Percentiles rank a stretch among this genome's conserved stretches.
Evolutionary conservation across 495 filamentous ascomycete genomes (phyloP).

Genomic region (Neurospora tetraspora): DNA sequence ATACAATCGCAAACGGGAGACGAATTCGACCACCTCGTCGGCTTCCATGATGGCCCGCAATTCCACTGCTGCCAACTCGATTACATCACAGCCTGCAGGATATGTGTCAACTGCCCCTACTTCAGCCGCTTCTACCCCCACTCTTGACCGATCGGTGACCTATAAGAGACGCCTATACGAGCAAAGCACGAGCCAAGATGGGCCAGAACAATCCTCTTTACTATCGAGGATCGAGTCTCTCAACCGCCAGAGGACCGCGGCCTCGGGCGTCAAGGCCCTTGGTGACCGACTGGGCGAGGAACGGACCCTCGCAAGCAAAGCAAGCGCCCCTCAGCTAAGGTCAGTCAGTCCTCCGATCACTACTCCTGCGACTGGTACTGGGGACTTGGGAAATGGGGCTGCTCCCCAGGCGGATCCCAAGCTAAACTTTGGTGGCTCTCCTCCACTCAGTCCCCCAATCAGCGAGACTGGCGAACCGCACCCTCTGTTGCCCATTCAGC

Average conservation of each 20-base stretch:
- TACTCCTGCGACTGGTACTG: slow-evolving; percentile 16
- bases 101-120: slow-evolving; percentile 29
- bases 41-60: slow-evolving; percentile 55
- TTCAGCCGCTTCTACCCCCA: slow-evolving; percentile 22
- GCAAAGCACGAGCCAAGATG: slow-evolving; percentile 66
- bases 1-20: slow-evolving; percentile 70
- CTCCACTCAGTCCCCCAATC: slow-evolving; percentile 63
- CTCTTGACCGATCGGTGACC: slow-evolving; percentile 41
- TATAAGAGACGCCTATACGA: slow-evolving; percentile 78
- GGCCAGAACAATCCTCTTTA: slow-evolving; percentile 67
- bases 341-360: slow-evolving; percentile 29
- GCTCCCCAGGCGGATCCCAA: slow-evolving; percentile 27
- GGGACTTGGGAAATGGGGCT: slow-evolving; percentile 20
- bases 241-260: slow-evolving; percentile 39
- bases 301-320: slow-evolving; percentile 28
- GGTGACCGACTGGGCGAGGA: slow-evolving; percentile 26
- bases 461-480: slow-evolving; percentile 55
- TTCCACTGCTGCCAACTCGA: slow-evolving; percentile 87
- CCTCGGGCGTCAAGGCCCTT: slow-evolving; percentile 10
- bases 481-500: slow-evolving; percentile 50
- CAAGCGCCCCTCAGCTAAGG: slow-evolving; percentile 39
- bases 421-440: slow-evolving; percentile 38
- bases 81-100: slow-evolving; percentile 61
- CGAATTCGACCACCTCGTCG: slow-evolving; percentile 79
- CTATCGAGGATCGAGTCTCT: slow-evolving; percentile 72